Base-by-base conservation (phyloP, 495 filamentous ascomycete genomes). In the Elasticomyces elasticus region DNA sequence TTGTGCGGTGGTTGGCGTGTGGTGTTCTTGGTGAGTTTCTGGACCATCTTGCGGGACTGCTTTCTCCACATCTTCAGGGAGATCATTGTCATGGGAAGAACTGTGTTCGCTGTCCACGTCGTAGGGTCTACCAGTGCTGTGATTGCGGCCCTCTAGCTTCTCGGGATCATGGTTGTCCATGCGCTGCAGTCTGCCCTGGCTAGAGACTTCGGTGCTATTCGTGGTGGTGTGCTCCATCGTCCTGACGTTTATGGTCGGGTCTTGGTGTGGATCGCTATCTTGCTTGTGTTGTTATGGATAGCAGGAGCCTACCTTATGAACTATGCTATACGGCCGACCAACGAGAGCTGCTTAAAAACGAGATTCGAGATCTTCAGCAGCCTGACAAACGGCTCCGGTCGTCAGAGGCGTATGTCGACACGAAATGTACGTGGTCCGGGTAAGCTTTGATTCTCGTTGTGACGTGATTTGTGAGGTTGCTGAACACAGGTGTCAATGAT, bases 1-100 rank as follows among this genome's bases (percentile, higher is more conserved):
- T 35, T 55, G 54, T 2, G 55, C 62, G 1, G 48, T 51, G 30
- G 27, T 49, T 5, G 35, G 35, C 15, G 35, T 12, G 2, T 4
- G 35, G 15, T 12, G 35, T 17, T 40, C 35, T n/a, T 40, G 35
- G 19, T 40, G 35, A 40, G 35, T 12, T 45, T 23, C 25, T 22
- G 42, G 3, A 3, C 10, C 11, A 22, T 7, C 5, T 45, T 2
- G 20, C 42, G 42, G 15, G 17, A 23, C 17, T 27, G 42, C 42
- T 22, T 45, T 45, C 25, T 45, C 42, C 42, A 23, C 17, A 27
- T 45, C 17, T 23, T 7, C 42, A 22, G 42, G 42, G 2, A 7
- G 3, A 9, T 22, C 11, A 15, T 45, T 19, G 17, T 22, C 12
- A n/a, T 15, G 35, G 13, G 19, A 5, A 17, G 35, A 40, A 17